Base-by-base conservation (phyloP, 495 filamentous ascomycete genomes). In the Neurospora sp. region DNA sequence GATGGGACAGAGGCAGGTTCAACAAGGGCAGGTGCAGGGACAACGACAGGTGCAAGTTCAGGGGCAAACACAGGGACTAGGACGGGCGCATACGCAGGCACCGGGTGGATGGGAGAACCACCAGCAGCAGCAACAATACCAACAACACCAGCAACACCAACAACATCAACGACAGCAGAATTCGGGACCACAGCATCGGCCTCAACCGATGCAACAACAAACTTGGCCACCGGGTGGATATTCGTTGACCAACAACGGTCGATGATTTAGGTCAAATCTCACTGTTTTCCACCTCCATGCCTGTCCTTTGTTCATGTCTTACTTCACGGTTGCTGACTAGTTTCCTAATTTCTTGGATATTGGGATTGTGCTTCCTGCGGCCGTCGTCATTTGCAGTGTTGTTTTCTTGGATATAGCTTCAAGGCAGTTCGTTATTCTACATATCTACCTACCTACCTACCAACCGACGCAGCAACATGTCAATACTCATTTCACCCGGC, bases 41-140 rank as follows among this genome's bases (percentile, higher is more conserved):
- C 40, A 71, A n/a, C 39, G 18, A 42, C 71, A 18, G 14, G n/a
- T 10, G 4, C 71, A 31, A 48, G 71, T 2, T 2, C 71, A 65
- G 9, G 76, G 72, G 69, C 79, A 78, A 46, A 74, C 76, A 12
- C 78, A 80, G 53, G 77, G 77, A 37, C 78, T 69, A 0, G 77
- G 38, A 59, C 46, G n/a, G 40, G 39, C 35, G 37, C 16, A 37
- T 5, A 37, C 31, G 38, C 71, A 70, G 20, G 41, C 37, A 31
- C 20, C 12, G 44, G 70, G 35, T 0, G 46, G 46, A 22, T 41
- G 38, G 40, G 70, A 71, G 14, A 35, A 22, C 16, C 69, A 71
- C 5, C 70, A 74, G 0, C 69, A 73, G 2, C 69, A 59, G 20
- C 68, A 70, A 20, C 68, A 48, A 14, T 27, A 18, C 4, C 59